Base-by-base conservation (phyloP, 164 flowering plant genomes). In the Stephania cephalantha region DNA sequence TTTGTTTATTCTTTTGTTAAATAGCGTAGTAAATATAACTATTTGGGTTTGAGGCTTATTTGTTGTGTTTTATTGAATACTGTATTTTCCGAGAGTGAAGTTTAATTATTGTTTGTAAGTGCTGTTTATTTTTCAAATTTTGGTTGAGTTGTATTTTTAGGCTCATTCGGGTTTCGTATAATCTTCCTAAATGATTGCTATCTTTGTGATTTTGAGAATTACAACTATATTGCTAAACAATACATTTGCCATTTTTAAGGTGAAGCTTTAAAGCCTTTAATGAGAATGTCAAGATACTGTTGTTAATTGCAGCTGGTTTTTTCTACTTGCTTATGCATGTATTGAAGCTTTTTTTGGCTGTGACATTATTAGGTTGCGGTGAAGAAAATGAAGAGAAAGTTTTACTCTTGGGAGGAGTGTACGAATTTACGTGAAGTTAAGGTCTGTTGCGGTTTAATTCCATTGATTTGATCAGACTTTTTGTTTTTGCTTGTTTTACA, bases 381-480 rank as follows among this genome's bases (percentile, higher is more conserved):
- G n/a, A 93, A 93, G 83, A 93, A 88, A 81, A 90, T 93, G 98
- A 93, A 91, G 83, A 89, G 94, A 69, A 91, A 88, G 82, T 93
- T 84, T 74, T 91, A 82, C 75, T 85, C 75, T 70, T 93, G 98
- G 98, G 97, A 91, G 74, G 98, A 91, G 75, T 90, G 95, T 75
- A 72, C 88, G 79, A 88, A 86, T 79, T 83, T 93, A 73, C 84
- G 97, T 63, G 98, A 93, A 87, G 88, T 91, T 29, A 91, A 90
- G 97, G 98, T 90, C 78, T 73, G 81, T 31, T 31, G 15, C 20
- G 5, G 7, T 10, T 53, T 15, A n/a, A 17, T 11, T 52, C 6
- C 29, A n/a, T 44, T 70, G 6, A 18, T 68, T 68, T 31, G 2
- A 7, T 8, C 18, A 25, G 4, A 5, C 42, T 69, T 3, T 45